Evolutionary conservation across 768 basidiomycete genomes (phyloP), one percentile per base, ranked within the genome.

Genomic region (Pholiota microspora): DNA sequence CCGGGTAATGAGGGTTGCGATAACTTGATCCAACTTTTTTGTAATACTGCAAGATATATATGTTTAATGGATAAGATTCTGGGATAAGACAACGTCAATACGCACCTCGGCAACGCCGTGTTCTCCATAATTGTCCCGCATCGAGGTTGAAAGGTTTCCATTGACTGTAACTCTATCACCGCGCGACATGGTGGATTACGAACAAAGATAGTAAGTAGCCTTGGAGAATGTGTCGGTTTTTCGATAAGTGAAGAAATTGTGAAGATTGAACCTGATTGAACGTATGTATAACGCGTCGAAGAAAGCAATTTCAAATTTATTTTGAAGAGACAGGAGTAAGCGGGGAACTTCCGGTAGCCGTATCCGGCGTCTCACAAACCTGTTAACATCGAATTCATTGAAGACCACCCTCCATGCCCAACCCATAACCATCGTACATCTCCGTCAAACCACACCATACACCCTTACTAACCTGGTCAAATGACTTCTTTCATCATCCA

Each of bases 401-500:
- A n/a, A n/a, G 18, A 40, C 7, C 2, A 9, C 10, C 7, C 6
- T 42, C 12, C 40, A 42, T 42, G 40, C 18, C 18, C 7, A 24
- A 42, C 12, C 23, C n/a, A n/a, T n/a, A n/a, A n/a, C n/a, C n/a
- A n/a, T n/a, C n/a, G n/a, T n/a, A n/a, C n/a, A n/a, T 23, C 23
- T 18, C 18, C n/a, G 10, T 42, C n/a, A 21, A 7, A 16, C n/a
- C 40, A 24, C 23, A 42, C 6, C 16, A 10, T 21, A 7, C 9
- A 23, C 18, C 9, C 42, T 45, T 21, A 16, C 18, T 13, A 45
- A 46, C 29, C 21, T 18, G 45, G 25, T 15, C 27, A 23, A 36
- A 88, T 89, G 87, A 89, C 87, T 54, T 87, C 86, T 29, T 88
- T 86, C 71, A 82, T 89, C 16, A 88, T 89, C 65, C 74, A 84